Percentiles rank a stretch among this genome's conserved stretches.
Conservation (phyloP, 805 yeast species). For the Teunomyces cretensis region DNA sequence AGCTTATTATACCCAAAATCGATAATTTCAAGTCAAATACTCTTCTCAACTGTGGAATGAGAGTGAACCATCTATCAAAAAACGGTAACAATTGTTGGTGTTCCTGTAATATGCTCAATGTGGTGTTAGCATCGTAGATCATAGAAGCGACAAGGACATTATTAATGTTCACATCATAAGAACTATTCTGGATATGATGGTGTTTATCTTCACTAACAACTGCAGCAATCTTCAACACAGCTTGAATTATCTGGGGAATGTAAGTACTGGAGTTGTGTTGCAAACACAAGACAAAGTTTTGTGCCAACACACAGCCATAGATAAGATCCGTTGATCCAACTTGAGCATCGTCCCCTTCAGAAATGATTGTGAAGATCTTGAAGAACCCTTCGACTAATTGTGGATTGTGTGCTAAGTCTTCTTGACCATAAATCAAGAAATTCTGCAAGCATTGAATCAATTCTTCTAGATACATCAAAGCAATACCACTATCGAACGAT, state of each 20-base stretch:
- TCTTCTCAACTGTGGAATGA: slow-evolving; percentile 54
- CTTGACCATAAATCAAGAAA: slow-evolving; percentile 56
- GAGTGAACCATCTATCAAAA: slow-evolving; percentile 65
- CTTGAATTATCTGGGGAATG: slow-evolving; percentile 46
- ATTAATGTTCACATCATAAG: slow-evolving; percentile 49
- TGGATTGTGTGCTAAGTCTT: slow-evolving; percentile 39
- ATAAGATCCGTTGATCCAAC: slow-evolving; percentile 57
- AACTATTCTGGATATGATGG: slow-evolving; percentile 27
- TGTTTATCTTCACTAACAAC: slow-evolving; percentile 25
- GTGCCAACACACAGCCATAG: slow-evolving; percentile 61
- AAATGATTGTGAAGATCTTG: slow-evolving; percentile 47
- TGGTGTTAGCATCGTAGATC: slow-evolving; percentile 54
- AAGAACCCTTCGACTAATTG: slow-evolving; percentile 49
- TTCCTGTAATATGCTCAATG: slow-evolving; percentile 52
- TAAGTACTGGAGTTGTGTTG: slow-evolving; percentile 46
- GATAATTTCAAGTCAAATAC: slow-evolving; percentile 83
- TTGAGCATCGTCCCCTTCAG: slow-evolving; percentile 44
- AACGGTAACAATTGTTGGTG: slow-evolving; percentile 45
- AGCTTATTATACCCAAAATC: slow-evolving; percentile 61
- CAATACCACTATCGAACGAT: slow-evolving; percentile 43
- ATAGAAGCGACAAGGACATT: slow-evolving; percentile 67
- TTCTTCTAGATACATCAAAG: slow-evolving; percentile 72
- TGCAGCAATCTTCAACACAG: slow-evolving; percentile 40
- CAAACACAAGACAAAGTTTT: slow-evolving; percentile 60
- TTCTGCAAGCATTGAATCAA: slow-evolving; percentile 71